Evolutionary conservation across 371 early-diverging fungal genomes (phyloP), one percentile per base, ranked within the genome.

Genomic region (Dichotomocladium elegans): DNA sequence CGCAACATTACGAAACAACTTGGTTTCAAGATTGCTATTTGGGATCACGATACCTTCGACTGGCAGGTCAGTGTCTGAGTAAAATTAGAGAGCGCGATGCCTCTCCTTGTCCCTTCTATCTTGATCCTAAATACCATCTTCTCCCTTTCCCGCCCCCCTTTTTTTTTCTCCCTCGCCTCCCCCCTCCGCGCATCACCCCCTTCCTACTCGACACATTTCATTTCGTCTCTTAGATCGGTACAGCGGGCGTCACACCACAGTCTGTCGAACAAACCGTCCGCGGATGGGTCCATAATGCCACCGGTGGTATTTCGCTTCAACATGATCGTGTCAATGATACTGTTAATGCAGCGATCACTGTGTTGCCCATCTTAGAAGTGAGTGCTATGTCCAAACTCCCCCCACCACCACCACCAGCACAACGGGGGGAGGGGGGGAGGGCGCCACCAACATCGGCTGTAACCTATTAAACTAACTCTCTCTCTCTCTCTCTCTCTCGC

Each of bases 321-420:
- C 76, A 75, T 49, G 76, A 75, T 42, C 63, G 70, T 19, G 64
- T 61, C 43, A 55, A 58, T 29, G 60, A 53, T 33, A 62, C 70
- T 4, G 72, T 75, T 49, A 51, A 77, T 60, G 53, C 70, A 47
- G 61, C 85, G 42, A 76, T 85, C 66, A 47, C 48, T 12, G 55
- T 77, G 66, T 35, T 68, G 24, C 75, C 72, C 37, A 33, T 55
- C 3, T 25, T 63, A 17, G 55, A 53, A 28, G 42, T 24, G 9
- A 55, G n/a, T n/a, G n/a, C n/a, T n/a, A n/a, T n/a, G n/a, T n/a
- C n/a, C n/a, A n/a, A n/a, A n/a, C n/a, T n/a, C n/a, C n/a, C n/a
- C n/a, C n/a, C n/a, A n/a, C n/a, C n/a, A n/a, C n/a, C n/a, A n/a
- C n/a, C n/a, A n/a, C n/a, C n/a, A n/a, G n/a, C n/a, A n/a, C n/a